Conservation (phyloP, 2,329 filamentous ascomycete genomes). For the Monosporascus sp. region DNA sequence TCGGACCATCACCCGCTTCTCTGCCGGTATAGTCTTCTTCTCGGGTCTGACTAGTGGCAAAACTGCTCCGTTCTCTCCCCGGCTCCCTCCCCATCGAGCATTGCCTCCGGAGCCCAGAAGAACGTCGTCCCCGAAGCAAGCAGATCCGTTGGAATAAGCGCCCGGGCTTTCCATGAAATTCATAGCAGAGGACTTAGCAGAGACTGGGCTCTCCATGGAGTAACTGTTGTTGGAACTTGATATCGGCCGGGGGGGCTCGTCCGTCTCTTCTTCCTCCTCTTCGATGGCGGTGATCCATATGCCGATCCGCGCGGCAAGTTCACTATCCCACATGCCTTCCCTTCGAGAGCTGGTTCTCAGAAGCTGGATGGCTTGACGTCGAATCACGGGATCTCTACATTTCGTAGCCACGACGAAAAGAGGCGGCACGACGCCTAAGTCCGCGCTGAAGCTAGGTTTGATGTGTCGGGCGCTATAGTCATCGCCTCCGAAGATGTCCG, state of each 20-base stretch:
- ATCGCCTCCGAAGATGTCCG: slow-evolving; percentile 35
- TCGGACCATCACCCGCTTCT: slow-evolving; percentile 51
- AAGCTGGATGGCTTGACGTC: slow-evolving; percentile 56
- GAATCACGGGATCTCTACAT: slow-evolving; percentile 51
- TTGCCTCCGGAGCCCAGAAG: slow-evolving; percentile 39
- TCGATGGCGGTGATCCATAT: slow-evolving; percentile 51
- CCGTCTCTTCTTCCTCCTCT: slow-evolving; percentile 34
- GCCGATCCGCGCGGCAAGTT: slow-evolving; percentile 49
- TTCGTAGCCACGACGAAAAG: slow-evolving; percentile 63
- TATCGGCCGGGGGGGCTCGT: slow-evolving; percentile 20
- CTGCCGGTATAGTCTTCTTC: slow-evolving; percentile 39
- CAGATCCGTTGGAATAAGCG: slow-evolving; percentile 19
- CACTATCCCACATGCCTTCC: slow-evolving; percentile 67
- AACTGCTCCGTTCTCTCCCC: slow-evolving; percentile 16
- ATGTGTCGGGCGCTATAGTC: slow-evolving; percentile 44
- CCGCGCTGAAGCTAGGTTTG: slow-evolving; percentile 58
- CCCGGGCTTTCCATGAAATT: slow-evolving; percentile 17
- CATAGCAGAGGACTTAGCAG: neutral
- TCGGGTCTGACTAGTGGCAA: slow-evolving; percentile 13
- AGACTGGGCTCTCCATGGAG: slow-evolving; percentile 6
- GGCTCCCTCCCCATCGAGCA: slow-evolving; percentile 32
- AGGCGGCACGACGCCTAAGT: slow-evolving; percentile 58
- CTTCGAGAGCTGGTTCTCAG: slow-evolving; percentile 54
- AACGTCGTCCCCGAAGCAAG: slow-evolving; percentile 28
- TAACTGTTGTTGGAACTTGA: slow-evolving; percentile 24